phyloP scores from a whole-genome alignment of 176 grass and related monocot species.

The Elymus sibiricus region DNA sequence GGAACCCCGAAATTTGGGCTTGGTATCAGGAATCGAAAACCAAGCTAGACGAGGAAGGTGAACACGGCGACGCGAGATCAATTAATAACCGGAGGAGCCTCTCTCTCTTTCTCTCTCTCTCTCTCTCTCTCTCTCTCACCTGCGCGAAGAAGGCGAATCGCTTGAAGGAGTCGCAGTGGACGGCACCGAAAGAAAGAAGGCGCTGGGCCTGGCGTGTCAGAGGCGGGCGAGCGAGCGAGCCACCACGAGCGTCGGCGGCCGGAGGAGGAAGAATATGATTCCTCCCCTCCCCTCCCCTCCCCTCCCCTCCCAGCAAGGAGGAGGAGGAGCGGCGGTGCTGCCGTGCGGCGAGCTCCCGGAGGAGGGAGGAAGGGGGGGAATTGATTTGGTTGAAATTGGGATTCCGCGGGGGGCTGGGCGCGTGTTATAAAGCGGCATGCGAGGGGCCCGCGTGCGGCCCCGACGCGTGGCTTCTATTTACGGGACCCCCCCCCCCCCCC shows the following conservation, averaged over 20 bases:
- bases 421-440: neutral
- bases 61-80: too few species aligned
- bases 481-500: neutral
- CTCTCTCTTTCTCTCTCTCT: too few species aligned
- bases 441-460: neutral
- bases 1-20: neutral
- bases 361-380: neutral
- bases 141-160: neutral
- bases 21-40: neutral
- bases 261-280: neutral
- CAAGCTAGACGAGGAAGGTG: too few species aligned
- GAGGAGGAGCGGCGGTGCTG: neutral
- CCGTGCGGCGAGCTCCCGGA: neutral
- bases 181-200: neutral
- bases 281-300: neutral
- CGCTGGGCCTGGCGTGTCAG: neutral
- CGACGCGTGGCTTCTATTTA: constrained; percentile 27
- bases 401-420: neutral
- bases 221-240: neutral
- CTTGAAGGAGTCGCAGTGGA: neutral
- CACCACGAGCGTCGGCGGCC: neutral
- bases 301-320: neutral
- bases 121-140: neutral
- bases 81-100: too few species aligned
- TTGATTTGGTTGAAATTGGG: neutral